Evolutionary conservation across 2,329 filamentous ascomycete genomes (phyloP), one percentile per base, ranked within the genome.

Genomic region (Penicillium frequentans): DNA sequence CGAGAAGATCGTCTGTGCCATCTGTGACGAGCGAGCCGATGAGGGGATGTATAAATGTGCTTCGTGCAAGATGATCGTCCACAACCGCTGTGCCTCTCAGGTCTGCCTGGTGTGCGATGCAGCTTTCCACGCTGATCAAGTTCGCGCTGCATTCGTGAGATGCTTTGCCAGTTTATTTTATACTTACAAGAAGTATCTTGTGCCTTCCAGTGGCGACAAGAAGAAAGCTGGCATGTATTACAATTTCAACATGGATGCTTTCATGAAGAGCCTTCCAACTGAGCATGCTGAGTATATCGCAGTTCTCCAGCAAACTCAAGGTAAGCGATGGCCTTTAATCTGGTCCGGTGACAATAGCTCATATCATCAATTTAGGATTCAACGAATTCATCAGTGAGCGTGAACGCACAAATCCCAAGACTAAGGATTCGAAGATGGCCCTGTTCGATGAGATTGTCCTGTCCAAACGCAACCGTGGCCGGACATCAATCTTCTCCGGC

Each of bases 151-250:
- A 0, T 89, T 89, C 67, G 86, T 88, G 31, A 80, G 86, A 66
- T 88, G 85, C 72, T 88, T 89, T 64, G 86, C 86, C 31, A 88
- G 85, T 64, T 75, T 89, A 56, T 80, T 89, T 61, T 89, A 88
- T 72, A 89, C 86, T 0, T 89, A 89, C 68, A 83, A 87, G 55
- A 84, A 84, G 63, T 88, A 82, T 67, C 77, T 89, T 58, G 72
- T 80, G 23, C 83, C 85, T 5, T 81, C 86, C 16, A 81, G 76
- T 10, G 81, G 83, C 24, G 84, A 87, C 51, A 82, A 85, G 63
- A 86, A 84, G 70, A 88, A 86, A 67, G 77, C 81, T 11, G 86
- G 86, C 3, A 73, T 87, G 70, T 74, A 83, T 24, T 88, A 87
- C 65, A 79, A 80, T 57, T 89, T 89, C 75, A 86, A 88, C 69